phyloP scores from a whole-genome alignment of 371 early-diverging fungal genomes.

The Rhizomucor miehei region DNA sequence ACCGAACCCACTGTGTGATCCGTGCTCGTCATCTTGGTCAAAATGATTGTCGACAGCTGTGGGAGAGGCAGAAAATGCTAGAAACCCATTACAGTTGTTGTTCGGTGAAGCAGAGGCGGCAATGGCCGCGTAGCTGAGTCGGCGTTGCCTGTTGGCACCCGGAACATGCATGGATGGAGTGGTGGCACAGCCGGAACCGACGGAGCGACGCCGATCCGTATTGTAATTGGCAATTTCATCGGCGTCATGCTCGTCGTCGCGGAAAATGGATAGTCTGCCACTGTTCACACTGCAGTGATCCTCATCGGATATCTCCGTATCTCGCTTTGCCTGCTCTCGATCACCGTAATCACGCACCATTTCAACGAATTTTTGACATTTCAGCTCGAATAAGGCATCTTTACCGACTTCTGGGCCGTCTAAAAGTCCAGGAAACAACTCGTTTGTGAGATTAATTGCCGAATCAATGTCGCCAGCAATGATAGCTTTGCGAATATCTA shows the following conservation, averaged over 20 bases:
- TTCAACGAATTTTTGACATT: conserved; percentile 84
- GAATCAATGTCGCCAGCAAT: conserved; percentile 67
- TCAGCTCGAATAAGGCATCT: conserved; percentile 66
- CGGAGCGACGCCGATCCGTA: conserved; percentile 5
- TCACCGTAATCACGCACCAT: conserved; percentile 49
- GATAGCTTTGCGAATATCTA: conserved; percentile 66
- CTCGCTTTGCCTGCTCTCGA: conserved; percentile 5
- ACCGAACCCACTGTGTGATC: neutral
- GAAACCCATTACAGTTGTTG: neutral
- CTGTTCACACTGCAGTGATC: neutral
- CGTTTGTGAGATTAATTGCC: conserved; percentile 61
- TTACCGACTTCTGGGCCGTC: conserved; percentile 10
- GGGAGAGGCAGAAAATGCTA: conserved; percentile 8
- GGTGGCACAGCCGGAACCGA: conserved; percentile 7
- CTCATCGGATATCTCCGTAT: neutral
- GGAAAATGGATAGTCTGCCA: neutral
- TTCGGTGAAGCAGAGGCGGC: conserved; percentile 28
- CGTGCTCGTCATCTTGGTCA: conserved; percentile 8
- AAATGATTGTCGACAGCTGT: conserved; percentile 3
- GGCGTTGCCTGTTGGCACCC: conserved; percentile 7
- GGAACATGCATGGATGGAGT: conserved; percentile 15
- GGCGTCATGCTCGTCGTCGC: neutral
- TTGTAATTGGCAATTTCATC: neutral
- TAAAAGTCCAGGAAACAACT: conserved; percentile 64
- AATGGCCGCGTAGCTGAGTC: conserved; percentile 36